Percentiles rank a stretch among this genome's conserved stretches.
Evolutionary conservation across 306 rosid genomes (phyloP).

Genomic region (Acacia acuminata): DNA sequence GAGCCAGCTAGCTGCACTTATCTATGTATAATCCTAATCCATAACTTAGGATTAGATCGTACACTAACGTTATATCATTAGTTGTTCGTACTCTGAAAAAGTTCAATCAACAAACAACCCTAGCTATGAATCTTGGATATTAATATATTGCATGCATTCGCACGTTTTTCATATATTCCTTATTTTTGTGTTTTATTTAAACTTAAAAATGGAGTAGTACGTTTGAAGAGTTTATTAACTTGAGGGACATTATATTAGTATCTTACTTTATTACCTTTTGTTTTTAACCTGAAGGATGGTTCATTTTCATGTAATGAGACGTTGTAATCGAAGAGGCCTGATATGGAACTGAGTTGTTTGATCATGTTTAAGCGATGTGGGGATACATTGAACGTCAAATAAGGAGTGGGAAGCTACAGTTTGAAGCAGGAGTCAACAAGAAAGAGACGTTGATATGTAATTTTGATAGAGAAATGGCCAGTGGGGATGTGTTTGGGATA

Average conservation of each 20-base stretch:
- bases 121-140: neutral
- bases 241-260: neutral
- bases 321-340: neutral
- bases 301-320: neutral
- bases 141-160: too few species aligned
- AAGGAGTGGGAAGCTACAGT: neutral
- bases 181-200: neutral
- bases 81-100: neutral
- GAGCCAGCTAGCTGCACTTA: neutral
- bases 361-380: neutral
- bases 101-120: neutral
- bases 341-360: neutral
- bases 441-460: neutral
- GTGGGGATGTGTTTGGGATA: neutral
- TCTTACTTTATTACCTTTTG: neutral
- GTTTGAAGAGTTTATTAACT: neutral
- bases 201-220: neutral
- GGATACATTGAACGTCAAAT: constrained; percentile 30
- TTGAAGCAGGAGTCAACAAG: neutral
- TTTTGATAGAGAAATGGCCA: neutral
- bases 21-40: neutral
- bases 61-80: neutral
- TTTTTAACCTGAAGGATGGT: neutral
- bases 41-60: neutral
- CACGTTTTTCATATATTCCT: neutral